phyloP scores from a whole-genome alignment of 2,329 filamentous ascomycete genomes.

The Xylaria sp. region DNA sequence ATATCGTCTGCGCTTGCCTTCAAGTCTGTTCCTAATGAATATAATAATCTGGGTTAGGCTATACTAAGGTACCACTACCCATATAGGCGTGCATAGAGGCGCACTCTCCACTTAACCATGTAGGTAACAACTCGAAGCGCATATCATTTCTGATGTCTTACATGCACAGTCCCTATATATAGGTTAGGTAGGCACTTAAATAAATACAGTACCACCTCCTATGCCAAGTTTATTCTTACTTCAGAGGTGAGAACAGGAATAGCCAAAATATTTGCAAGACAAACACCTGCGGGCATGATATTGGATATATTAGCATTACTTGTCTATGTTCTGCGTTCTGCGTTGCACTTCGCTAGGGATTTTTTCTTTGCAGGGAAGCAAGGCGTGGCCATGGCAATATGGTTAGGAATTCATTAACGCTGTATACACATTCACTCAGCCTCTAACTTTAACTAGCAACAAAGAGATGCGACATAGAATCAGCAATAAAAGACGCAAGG shows the following conservation, averaged over 20 bases:
- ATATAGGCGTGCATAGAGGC: neutral
- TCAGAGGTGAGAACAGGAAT: neutral
- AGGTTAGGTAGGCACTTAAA: neutral
- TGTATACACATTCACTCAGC: neutral
- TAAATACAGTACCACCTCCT: neutral
- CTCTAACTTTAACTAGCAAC: neutral
- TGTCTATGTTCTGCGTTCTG: neutral
- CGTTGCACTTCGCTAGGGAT: neutral
- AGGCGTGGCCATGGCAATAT: too few species aligned
- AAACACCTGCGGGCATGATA: neutral
- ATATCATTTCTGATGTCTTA: slow-evolving; percentile 1
- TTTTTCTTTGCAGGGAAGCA: neutral
- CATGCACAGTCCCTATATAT: neutral
- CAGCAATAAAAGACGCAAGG: neutral
- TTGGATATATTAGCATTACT: neutral
- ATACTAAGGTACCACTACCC: neutral
- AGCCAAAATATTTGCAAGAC: neutral
- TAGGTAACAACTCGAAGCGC: slow-evolving; percentile 1
- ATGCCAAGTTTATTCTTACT: slow-evolving; percentile 9
- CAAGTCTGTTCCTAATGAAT: neutral
- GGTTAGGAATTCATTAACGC: too few species aligned
- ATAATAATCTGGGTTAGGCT: neutral
- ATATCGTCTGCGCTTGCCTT: slow-evolving; percentile 5
- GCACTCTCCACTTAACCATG: neutral
- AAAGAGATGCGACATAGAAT: slow-evolving; percentile 7